A percentile compares a stretch with the other conserved stretches of the same genome.
These are phyloP conservation scores for Tolypocladium pustulatum DNA, from an alignment of 2,329 filamentous ascomycete species.

Conservation along the genomic window DNA sequence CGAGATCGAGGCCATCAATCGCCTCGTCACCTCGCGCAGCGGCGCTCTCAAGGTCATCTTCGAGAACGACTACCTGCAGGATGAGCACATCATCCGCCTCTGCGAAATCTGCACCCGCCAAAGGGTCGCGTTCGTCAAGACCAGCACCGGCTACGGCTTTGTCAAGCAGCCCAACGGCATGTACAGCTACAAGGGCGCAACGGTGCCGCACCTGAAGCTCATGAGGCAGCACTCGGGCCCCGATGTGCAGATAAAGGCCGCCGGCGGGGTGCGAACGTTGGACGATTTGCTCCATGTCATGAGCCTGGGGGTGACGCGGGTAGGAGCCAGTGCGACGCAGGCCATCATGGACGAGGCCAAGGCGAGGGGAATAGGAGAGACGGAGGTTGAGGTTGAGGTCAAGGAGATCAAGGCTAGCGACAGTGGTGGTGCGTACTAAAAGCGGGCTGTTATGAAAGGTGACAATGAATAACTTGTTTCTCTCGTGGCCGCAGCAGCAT, in stretches of 20 bases:
- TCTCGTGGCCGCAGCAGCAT: background rate
- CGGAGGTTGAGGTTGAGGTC: conserved; percentile 7
- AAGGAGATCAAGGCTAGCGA: background rate
- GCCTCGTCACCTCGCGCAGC: conserved; percentile 29
- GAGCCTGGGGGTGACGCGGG: conserved; percentile 41
- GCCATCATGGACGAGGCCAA: conserved; percentile 45
- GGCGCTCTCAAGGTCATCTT: conserved; percentile 49
- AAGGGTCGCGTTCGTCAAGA: conserved; percentile 48
- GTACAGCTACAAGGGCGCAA: conserved; percentile 45
- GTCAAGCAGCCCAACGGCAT: conserved; percentile 40
- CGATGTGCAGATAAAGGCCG: conserved; percentile 44
- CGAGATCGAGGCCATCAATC: conserved; percentile 41
- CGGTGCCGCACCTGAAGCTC: conserved; percentile 36
- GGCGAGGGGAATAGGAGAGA: conserved; percentile 31
- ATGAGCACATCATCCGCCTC: conserved; percentile 37
- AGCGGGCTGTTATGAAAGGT: background rate
- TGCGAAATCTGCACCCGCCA: conserved; percentile 43
- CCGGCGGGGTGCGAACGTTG: conserved; percentile 44
- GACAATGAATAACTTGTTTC: background rate
- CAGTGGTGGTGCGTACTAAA: background rate
- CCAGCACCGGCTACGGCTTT: conserved; percentile 50
- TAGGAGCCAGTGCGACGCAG: conserved; percentile 45
- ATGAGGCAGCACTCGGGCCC: conserved; percentile 37
- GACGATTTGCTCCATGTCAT: conserved; percentile 45
- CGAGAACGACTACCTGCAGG: conserved; percentile 45